Conservation (phyloP, 2,329 filamentous ascomycete species). For the Exophiala xenobiotica region DNA sequence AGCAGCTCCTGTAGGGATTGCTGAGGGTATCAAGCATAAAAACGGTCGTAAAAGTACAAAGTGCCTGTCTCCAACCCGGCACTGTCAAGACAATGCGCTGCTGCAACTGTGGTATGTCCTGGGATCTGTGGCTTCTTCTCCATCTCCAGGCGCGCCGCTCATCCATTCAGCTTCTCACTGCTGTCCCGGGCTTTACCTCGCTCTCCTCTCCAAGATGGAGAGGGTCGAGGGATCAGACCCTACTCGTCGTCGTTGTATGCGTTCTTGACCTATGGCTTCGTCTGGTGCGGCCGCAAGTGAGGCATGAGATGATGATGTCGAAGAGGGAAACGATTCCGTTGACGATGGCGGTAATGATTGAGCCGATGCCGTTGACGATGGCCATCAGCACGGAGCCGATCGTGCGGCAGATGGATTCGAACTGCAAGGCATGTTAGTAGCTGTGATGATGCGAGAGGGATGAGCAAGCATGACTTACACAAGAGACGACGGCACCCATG, state of each 20-base stretch:
- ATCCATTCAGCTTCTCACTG: not conserved
- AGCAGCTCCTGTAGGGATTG: not conserved
- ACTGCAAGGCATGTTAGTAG: slow-evolving; percentile 41
- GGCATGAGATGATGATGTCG: slow-evolving; percentile 65
- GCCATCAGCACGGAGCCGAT: slow-evolving; percentile 68
- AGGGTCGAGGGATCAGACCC: slow-evolving; percentile 15
- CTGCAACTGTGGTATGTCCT: not conserved
- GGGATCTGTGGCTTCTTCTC: too few relatives aligned
- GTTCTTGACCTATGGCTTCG: slow-evolving; percentile 32
- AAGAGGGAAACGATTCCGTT: slow-evolving; percentile 64
- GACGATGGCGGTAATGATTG: slow-evolving; percentile 63
- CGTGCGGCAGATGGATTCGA: slow-evolving; percentile 59
- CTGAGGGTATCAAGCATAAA: slow-evolving; percentile 2
- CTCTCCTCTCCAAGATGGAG: not conserved
- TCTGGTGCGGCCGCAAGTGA: slow-evolving; percentile 49
- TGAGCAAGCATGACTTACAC: slow-evolving; percentile 59
- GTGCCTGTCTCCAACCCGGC: not conserved
- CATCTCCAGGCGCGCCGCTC: not conserved
- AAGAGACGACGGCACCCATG: slow-evolving; percentile 83
- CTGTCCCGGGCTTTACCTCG: not conserved
- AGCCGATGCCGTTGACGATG: slow-evolving; percentile 65
- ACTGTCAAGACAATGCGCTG: not conserved
- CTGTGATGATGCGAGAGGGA: not conserved
- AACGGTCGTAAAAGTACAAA: slow-evolving; percentile 3
- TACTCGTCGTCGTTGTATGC: slow-evolving; percentile 27